Evolutionary conservation across 257 asterid genomes (phyloP).

Genomic region (Nicotiana otophora): DNA sequence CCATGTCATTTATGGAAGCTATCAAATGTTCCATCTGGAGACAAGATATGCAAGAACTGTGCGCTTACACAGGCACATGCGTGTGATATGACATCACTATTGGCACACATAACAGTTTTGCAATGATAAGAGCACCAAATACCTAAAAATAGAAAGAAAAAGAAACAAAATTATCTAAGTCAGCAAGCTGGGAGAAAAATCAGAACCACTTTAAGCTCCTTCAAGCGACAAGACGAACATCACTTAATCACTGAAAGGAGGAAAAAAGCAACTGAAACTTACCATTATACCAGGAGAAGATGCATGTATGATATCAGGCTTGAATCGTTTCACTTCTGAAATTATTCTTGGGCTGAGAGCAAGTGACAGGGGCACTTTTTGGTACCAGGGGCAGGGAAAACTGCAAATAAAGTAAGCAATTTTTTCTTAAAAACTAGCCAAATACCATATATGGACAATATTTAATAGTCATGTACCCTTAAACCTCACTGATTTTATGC

Average conservation of each 20-base stretch:
- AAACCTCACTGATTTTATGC: neutral
- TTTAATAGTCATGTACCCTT: neutral
- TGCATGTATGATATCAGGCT: conserved; percentile 97
- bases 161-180: neutral
- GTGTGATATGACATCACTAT: conserved; percentile 96
- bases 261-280: conserved; percentile 14
- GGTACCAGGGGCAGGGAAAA: conserved; percentile 91
- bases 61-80: conserved; percentile 88
- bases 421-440: conserved; percentile 8
- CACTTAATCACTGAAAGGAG: neutral
- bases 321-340: conserved; percentile 83
- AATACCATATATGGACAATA: neutral
- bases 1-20: neutral
- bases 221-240: neutral
- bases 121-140: conserved; percentile 84
- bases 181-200: neutral
- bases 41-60: neutral
- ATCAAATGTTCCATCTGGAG: neutral
- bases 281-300: conserved; percentile 99
- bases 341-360: conserved; percentile 99
- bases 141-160: conserved; percentile 38
- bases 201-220: neutral
- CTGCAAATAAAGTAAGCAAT: conserved; percentile 35
- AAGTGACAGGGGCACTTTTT: conserved; percentile 85
- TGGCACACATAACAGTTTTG: conserved; percentile 77